Percentiles rank a stretch among this genome's conserved stretches.
Evolutionary conservation across 2,329 filamentous ascomycete genomes (phyloP).

Genomic region (Ophiostoma ips): DNA sequence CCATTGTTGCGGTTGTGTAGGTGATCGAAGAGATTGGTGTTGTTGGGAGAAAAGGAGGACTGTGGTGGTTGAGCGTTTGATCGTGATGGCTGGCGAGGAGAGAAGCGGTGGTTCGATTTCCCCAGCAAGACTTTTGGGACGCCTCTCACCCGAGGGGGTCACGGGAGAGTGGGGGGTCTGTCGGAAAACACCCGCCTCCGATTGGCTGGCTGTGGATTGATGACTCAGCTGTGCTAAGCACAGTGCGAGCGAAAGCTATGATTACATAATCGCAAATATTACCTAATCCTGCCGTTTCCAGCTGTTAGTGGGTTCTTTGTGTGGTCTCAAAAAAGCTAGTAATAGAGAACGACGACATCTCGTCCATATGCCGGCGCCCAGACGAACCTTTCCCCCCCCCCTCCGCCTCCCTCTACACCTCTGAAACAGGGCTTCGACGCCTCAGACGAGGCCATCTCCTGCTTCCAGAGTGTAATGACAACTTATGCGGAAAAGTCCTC

Average conservation of each 20-base stretch:
- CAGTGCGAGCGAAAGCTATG: neutral
- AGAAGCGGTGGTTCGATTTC: slow-evolving; percentile 14
- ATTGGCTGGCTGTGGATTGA: slow-evolving; percentile 4
- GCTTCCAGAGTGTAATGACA: slow-evolving; percentile 8
- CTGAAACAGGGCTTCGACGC: neutral
- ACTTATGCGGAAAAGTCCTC: neutral
- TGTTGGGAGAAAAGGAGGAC: neutral
- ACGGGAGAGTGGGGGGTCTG: slow-evolving; percentile 1
- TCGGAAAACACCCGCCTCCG: slow-evolving; percentile 13
- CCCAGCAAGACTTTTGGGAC: slow-evolving; percentile 12
- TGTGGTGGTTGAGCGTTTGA: slow-evolving; percentile 8
- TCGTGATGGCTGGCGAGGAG: neutral
- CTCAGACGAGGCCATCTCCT: neutral
- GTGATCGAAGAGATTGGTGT: slow-evolving; percentile 1
- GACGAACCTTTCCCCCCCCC: neutral
- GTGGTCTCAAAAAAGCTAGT: neutral
- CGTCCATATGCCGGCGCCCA: neutral
- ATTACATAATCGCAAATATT: no score
- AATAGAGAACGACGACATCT: neutral
- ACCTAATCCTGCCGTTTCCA: neutral
- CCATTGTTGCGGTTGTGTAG: slow-evolving; percentile 13
- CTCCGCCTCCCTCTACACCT: neutral
- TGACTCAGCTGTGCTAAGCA: slow-evolving; percentile 9
- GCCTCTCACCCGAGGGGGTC: slow-evolving; percentile 7
- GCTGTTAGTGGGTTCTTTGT: neutral